Conservation (phyloP, 2,329 filamentous ascomycete genomes). For the Lecanicillium sp. region DNA sequence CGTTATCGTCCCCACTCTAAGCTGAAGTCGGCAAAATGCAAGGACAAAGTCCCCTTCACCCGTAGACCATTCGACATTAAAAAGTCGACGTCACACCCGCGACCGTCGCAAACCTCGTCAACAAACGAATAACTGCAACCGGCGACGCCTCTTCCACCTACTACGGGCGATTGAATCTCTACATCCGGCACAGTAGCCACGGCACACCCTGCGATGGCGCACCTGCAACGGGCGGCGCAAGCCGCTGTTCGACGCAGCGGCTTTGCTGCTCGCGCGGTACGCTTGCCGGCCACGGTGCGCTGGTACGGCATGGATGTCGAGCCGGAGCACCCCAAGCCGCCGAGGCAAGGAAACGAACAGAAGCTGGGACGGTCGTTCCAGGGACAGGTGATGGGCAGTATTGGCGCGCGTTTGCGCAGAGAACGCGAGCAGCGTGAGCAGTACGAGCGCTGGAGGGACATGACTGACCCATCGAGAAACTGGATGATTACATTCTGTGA, state of each 20-base stretch:
- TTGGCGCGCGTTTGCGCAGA: constrained; percentile 44
- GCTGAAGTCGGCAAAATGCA: too few species aligned
- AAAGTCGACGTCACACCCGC: too few species aligned
- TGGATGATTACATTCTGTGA: constrained; percentile 49
- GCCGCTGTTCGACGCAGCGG: constrained; percentile 8
- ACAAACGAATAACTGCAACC: too few species aligned
- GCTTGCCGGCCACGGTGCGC: constrained; percentile 14
- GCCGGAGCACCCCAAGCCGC: constrained; percentile 23
- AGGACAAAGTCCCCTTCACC: too few species aligned
- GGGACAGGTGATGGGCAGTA: constrained; percentile 53
- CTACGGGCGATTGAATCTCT: too few species aligned
- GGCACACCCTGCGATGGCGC: constrained; percentile 22
- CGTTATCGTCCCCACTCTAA: too few species aligned
- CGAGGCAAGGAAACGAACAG: constrained; percentile 26
- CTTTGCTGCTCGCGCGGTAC: constrained; percentile 4
- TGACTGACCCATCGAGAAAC: constrained; percentile 34
- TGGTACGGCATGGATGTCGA: constrained; percentile 28
- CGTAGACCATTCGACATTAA: too few species aligned
- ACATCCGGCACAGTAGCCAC: too few species aligned
- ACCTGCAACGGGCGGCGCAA: constrained; percentile 23
- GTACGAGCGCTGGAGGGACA: constrained; percentile 34
- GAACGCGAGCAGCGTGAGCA: constrained; percentile 47
- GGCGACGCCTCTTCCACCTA: too few species aligned
- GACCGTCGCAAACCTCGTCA: too few species aligned
- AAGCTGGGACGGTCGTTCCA: constrained; percentile 39